These are phyloP conservation scores for Aspergillus wentii DNA, from an alignment of 495 filamentous ascomycete genomes.

Conservation along the genomic window DNA sequence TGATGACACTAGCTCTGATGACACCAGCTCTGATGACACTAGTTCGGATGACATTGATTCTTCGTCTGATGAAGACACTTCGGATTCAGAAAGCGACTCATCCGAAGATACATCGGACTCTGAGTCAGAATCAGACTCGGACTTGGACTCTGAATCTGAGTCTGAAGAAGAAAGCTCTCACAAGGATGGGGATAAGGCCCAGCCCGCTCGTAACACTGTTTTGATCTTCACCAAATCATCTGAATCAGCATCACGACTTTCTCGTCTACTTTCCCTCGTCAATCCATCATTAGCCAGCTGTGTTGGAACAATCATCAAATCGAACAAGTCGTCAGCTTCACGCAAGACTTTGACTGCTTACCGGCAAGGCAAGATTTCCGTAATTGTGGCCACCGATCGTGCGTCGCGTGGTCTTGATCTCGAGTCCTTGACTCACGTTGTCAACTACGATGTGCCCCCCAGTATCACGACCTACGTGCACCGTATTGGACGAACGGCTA, in stretches of 20 bases:
- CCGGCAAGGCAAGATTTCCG: slow-evolving; percentile 53
- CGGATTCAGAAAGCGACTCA: slow-evolving; percentile 14
- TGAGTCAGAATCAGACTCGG: slow-evolving; percentile 12
- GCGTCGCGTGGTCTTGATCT: slow-evolving; percentile 92
- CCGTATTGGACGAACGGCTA: slow-evolving; percentile 84
- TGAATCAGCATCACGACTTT: slow-evolving; percentile 74
- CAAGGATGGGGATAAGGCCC: neutral
- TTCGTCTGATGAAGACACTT: slow-evolving; percentile 14
- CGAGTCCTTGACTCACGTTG: slow-evolving; percentile 68
- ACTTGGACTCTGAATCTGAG: slow-evolving; percentile 12
- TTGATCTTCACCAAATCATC: slow-evolving; percentile 89
- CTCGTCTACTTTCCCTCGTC: slow-evolving; percentile 68
- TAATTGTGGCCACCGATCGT: slow-evolving; percentile 87
- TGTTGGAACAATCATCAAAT: slow-evolving; percentile 70
- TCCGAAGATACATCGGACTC: slow-evolving; percentile 21
- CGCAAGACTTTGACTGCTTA: slow-evolving; percentile 63
- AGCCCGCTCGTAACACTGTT: slow-evolving; percentile 28
- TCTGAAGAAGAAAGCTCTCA: slow-evolving; percentile 8
- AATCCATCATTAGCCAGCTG: slow-evolving; percentile 50
- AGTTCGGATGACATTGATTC: slow-evolving; percentile 23
- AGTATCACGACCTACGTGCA: slow-evolving; percentile 83
- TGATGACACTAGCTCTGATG: slow-evolving; percentile 28
- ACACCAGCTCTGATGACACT: slow-evolving; percentile 23
- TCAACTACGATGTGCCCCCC: slow-evolving; percentile 91
- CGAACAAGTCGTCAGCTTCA: slow-evolving; percentile 59